Base-by-base conservation (phyloP, 805 yeast genomes). In the Metschnikowia anglica region DNA sequence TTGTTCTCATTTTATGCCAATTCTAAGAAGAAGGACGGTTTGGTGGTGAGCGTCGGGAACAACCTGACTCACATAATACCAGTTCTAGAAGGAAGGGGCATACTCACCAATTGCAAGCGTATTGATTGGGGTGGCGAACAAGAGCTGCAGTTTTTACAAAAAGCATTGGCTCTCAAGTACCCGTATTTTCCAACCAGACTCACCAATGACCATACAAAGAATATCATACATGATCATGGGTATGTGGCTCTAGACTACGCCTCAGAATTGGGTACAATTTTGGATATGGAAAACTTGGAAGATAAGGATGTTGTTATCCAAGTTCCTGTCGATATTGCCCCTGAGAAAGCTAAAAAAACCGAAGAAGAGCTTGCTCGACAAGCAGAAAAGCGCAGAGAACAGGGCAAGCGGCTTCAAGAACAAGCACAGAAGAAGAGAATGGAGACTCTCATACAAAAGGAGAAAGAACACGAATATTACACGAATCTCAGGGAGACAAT, bases 61-160 rank as follows among this genome's bases (percentile, higher is more conserved):
- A 93, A 90, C 54, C 77, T 87, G 41, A 85, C 96, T 0, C 83
- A 82, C 57, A 63, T 93, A 0, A 80, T 91, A 13, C 99, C 99
- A 0, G 88, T 91, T 2, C 50, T 87, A 2, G 59, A 77, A n/a
- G 88, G 89, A 0, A 68, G 69, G 41, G 90, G 95, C 0, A 51
- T 81, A 2, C 61, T 88, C 41, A 66, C 76, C 20, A 83, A 82
- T 44, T 70, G 89, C 7, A 89, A 88, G 56, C 72, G 98, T 56
- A 79, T 93, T 28, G 88, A 88, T 58, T 88, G 93, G 88, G 98
- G 98, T 47, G 98, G 97, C 9, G 77, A 79, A 48, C 85, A 79
- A 33, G 76, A 90, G 1, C 77, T 74, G 23, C 79, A 75, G 29
- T 90, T 75, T 53, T 60, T 93, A 58, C 76, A 74, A 44, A 76